Evolutionary conservation across 108 stramenopile species (phyloP).

Genomic region (Nannochloropsis salina): DNA sequence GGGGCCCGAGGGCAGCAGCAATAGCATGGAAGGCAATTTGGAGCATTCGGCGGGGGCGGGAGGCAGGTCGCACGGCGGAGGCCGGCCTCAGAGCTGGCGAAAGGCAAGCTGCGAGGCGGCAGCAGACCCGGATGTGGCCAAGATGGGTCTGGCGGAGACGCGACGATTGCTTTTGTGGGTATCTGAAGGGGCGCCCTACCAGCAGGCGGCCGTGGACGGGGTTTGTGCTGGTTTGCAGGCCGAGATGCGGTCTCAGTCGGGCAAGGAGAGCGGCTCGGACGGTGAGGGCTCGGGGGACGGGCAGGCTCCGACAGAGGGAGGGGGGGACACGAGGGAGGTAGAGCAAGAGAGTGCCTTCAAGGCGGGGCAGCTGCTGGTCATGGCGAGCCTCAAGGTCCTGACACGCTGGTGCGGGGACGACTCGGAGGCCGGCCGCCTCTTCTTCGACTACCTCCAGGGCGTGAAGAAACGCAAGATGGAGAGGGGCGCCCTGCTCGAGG

Average conservation of each 20-base stretch:
- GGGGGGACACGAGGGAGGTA: background rate
- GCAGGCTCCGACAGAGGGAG: background rate
- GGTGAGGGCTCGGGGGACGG: background rate
- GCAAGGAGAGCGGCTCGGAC: background rate
- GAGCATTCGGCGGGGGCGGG: background rate
- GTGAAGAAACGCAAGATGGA: background rate
- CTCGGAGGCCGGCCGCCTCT: background rate
- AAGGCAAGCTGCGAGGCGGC: background rate
- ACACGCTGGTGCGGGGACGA: background rate
- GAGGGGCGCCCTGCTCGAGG: background rate
- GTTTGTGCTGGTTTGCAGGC: background rate
- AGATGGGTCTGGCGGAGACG: background rate
- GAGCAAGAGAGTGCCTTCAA: background rate
- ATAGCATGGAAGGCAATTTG: background rate
- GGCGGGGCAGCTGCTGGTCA: slow-evolving; percentile 3
- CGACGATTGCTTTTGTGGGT: slow-evolving; percentile 17
- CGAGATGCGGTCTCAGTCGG: background rate
- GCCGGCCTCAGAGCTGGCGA: background rate
- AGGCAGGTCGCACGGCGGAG: background rate
- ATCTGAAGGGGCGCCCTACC: background rate
- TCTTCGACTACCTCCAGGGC: slow-evolving; percentile 2
- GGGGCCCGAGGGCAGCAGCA: background rate
- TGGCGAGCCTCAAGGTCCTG: slow-evolving; percentile 13
- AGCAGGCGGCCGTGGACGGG: slow-evolving; percentile 15
- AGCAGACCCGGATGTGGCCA: background rate